These are phyloP conservation scores for Bauhinia variegata DNA, from an alignment of 306 rosid species.

Conservation along the genomic window DNA sequence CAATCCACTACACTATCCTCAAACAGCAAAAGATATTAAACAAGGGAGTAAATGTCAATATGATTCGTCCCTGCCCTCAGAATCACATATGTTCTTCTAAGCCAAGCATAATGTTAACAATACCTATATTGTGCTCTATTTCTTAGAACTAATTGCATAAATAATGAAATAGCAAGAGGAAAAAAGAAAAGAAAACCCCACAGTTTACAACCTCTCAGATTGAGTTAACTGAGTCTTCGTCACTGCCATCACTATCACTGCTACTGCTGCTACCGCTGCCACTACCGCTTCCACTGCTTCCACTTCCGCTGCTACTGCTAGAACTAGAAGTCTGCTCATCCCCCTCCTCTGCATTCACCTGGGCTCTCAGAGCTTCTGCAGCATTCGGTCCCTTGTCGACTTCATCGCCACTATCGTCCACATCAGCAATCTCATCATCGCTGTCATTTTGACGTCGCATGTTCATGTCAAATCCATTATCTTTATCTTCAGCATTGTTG, in stretches of 20 bases:
- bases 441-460: conserved; percentile 54
- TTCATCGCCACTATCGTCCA: conserved; percentile 87
- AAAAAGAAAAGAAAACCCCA: conserved; percentile 5
- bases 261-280: conserved; percentile 70
- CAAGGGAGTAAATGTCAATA: too few relatives aligned
- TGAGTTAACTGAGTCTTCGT: conserved; percentile 81
- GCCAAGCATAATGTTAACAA: conserved; percentile 13
- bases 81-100: conserved; percentile 19
- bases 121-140: conserved; percentile 15
- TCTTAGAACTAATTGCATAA: conserved; percentile 17
- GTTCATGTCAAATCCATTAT: conserved; percentile 68
- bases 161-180: neutral
- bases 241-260: conserved; percentile 81
- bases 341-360: conserved; percentile 76
- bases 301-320: conserved; percentile 77
- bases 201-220: conserved; percentile 46
- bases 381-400: conserved; percentile 86
- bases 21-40: too few relatives aligned
- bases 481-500: conserved; percentile 60
- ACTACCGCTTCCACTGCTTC: conserved; percentile 60
- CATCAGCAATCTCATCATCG: conserved; percentile 88
- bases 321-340: conserved; percentile 67
- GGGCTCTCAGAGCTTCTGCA: conserved; percentile 81
- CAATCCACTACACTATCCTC: too few relatives aligned
- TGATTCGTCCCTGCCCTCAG: conserved; percentile 12